Evolutionary conservation across 768 basidiomycete genomes (phyloP), one percentile per base, ranked within the genome.

Genomic region (Naganishia vaughanmartiniae): DNA sequence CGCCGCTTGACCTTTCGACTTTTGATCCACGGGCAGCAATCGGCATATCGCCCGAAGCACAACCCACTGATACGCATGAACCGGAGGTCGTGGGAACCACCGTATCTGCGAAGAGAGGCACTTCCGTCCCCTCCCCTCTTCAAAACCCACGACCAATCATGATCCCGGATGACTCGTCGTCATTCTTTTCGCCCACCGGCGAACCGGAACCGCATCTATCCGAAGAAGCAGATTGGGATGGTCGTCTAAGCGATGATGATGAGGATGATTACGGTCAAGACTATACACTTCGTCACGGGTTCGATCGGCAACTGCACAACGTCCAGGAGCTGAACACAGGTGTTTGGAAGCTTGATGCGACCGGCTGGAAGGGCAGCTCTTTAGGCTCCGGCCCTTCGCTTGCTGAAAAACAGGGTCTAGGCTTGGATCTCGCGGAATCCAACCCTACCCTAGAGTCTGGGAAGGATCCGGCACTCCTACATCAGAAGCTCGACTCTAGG

Each of bases 161-260:
- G 76, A 73, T n/a, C 69, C 46, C 65, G 66, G 72, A 24, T 74
- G 70, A 21, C 12, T 19, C 31, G 54, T 63, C 51, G 65, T 26
- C 34, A 11, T 74, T 30, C 68, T 54, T 65, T 72, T 66, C 71
- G 71, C 73, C 26, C 58, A 74, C 70, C 66, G 60, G 28, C 4
- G n/a, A 63, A 55, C 72, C 72, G 66, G 71, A 70, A n/a, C 54
- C 70, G 14, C 68, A 72, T 28, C 39, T 73, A 39, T 72, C 60
- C 36, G 77, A 78, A n/a, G 73, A 76, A 55, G 73, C 79, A 2
- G 78, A 79, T 68, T 78, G 77, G 77, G 72, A 73, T 30, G 78
- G 73, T 11, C 39, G 72, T 2, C 66, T 78, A 4, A 75, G 77
- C 33, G 78, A 79, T 63, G 79, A 76, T 28, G 77, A 77, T 54